Percentiles rank a stretch among this genome's conserved stretches.
phyloP scores from a whole-genome alignment of 805 yeast species.

The Schizosaccharomyces lindneri region DNA sequence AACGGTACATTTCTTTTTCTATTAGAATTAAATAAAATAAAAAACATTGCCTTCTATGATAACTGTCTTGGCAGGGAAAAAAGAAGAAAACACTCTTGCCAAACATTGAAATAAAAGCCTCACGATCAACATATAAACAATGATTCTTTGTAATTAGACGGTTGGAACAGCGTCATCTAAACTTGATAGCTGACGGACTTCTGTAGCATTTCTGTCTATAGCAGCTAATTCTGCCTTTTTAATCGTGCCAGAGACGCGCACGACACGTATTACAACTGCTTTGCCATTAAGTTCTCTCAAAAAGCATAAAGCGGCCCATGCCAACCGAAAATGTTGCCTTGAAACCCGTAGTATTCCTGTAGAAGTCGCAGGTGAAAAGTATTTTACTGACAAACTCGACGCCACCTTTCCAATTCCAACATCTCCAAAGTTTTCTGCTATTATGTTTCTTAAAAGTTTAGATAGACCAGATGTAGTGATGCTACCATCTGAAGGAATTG shows the following conservation, averaged over 20 bases:
- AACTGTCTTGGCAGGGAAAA: too few relatives aligned
- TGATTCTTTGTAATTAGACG: neutral
- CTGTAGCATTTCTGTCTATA: neutral
- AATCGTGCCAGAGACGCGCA: conserved; percentile 66
- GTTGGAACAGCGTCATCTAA: neutral
- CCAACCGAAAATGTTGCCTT: conserved; percentile 33
- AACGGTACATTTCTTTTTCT: too few relatives aligned
- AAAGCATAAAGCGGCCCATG: conserved; percentile 37
- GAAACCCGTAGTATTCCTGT: conserved; percentile 66
- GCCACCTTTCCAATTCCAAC: conserved; percentile 30
- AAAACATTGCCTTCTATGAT: too few relatives aligned
- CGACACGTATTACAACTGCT: conserved; percentile 30
- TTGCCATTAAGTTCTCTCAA: conserved; percentile 23
- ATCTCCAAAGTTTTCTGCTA: conserved; percentile 54
- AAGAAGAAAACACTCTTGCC: too few relatives aligned
- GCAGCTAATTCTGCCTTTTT: conserved; percentile 21
- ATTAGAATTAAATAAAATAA: too few relatives aligned
- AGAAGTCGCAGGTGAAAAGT: conserved; percentile 57
- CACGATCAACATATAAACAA: neutral
- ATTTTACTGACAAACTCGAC: conserved; percentile 24
- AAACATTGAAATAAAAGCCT: too few relatives aligned
- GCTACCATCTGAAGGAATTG: neutral
- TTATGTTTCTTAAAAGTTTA: conserved; percentile 21
- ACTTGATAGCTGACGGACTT: neutral
- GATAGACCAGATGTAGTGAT: neutral